These are phyloP conservation scores for Candolleomyces efflorescens DNA, from an alignment of 768 basidiomycete species.

Conservation along the genomic window DNA sequence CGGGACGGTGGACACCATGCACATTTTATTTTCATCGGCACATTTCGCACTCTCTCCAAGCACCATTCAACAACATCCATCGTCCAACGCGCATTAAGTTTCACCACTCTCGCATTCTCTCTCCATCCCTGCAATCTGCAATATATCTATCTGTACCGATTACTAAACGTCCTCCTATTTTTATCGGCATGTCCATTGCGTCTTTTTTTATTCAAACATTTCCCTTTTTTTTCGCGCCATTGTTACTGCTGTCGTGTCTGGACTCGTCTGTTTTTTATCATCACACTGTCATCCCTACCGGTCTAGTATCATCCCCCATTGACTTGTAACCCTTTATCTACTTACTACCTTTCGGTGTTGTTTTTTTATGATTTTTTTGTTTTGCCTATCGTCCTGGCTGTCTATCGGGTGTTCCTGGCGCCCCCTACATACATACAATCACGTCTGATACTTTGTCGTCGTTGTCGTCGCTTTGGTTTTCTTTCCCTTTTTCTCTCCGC, in stretches of 20 bases:
- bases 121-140: slow-evolving; percentile 10
- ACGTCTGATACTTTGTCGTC: slow-evolving; percentile 1
- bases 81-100: slow-evolving; percentile 11
- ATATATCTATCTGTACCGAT: slow-evolving; percentile 17
- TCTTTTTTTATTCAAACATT: slow-evolving; percentile 8
- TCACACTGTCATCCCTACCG: neutral
- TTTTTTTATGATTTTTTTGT: neutral
- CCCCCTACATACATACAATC: slow-evolving; percentile 3
- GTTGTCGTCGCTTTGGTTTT: slow-evolving; percentile 3
- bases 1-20: slow-evolving; percentile 8
- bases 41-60: slow-evolving; percentile 16
- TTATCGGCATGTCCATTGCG: slow-evolving; percentile 12
- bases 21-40: slow-evolving; percentile 11
- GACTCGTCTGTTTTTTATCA: slow-evolving; percentile 3
- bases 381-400: neutral
- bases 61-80: slow-evolving; percentile 13
- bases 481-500: slow-evolving; percentile 4
- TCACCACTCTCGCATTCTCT: slow-evolving; percentile 10
- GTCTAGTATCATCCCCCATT: slow-evolving; percentile 2
- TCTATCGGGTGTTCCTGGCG: neutral
- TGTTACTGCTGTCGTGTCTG: slow-evolving; percentile 10
- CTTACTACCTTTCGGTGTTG: slow-evolving; percentile 5
- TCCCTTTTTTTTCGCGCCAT: slow-evolving; percentile 2
- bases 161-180: slow-evolving; percentile 16
- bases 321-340: slow-evolving; percentile 1